A percentile compares a stretch with the other conserved stretches of the same genome.
Conservation (phyloP, 495 filamentous ascomycete genomes). For the Penicillium angulare region DNA sequence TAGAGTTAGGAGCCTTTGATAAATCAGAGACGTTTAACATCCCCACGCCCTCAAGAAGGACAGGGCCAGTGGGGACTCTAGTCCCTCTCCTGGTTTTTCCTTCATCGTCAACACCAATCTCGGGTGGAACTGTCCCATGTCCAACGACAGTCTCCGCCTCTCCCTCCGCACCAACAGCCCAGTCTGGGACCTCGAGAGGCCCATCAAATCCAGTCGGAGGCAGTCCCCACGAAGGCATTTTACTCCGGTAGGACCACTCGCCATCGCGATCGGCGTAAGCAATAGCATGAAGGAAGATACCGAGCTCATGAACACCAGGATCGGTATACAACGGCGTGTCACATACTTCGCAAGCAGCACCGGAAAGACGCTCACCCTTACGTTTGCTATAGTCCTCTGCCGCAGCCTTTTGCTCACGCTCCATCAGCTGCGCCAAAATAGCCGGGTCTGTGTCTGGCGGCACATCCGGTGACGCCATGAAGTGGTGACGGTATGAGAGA, state of each 20-base stretch:
- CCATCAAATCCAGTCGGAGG: constrained; percentile 65
- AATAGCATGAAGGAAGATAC: constrained; percentile 88
- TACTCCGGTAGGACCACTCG: constrained; percentile 81
- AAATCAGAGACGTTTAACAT: constrained; percentile 13
- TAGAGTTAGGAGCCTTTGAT: neutral
- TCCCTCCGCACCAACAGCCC: constrained; percentile 33
- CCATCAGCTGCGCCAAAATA: constrained; percentile 43
- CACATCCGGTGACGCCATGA: constrained; percentile 42
- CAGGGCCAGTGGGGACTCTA: constrained; percentile 6
- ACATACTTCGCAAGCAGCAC: constrained; percentile 75
- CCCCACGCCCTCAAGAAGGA: constrained; percentile 22
- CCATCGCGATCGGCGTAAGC: constrained; percentile 80
- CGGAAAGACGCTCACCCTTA: constrained; percentile 86
- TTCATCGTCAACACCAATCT: constrained; percentile 22
- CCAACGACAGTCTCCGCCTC: constrained; percentile 38
- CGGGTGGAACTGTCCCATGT: constrained; percentile 32
- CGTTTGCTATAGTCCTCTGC: constrained; percentile 77
- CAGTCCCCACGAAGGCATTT: constrained; percentile 80
- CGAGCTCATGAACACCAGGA: constrained; percentile 83
- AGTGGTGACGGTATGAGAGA: constrained; percentile 66
- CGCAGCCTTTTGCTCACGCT: constrained; percentile 74
- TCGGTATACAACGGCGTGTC: constrained; percentile 88
- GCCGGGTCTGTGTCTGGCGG: constrained; percentile 39
- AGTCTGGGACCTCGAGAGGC: constrained; percentile 51
- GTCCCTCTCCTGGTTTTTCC: neutral